Evolutionary conservation across 257 asterid species (phyloP).

Genomic region (Solanum chilense): DNA sequence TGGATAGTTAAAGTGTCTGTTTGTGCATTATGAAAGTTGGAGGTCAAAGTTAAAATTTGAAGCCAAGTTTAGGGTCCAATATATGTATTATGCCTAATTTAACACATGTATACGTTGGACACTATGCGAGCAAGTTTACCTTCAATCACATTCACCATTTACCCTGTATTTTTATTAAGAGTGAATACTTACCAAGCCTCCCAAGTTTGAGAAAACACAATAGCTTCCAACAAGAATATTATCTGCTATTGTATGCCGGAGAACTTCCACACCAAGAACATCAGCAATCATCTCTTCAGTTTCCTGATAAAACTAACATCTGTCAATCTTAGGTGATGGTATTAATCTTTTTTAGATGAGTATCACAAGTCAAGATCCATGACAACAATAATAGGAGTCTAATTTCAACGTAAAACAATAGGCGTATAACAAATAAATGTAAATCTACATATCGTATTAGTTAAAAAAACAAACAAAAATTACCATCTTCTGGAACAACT

Average conservation of each 20-base stretch:
- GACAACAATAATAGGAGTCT: not conserved
- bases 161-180: not conserved
- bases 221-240: constrained; percentile 77
- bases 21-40: too few relatives aligned
- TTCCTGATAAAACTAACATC: constrained; percentile 29
- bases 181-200: constrained; percentile 69
- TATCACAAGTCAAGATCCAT: not conserved
- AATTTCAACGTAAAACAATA: not conserved
- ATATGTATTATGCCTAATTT: too few relatives aligned
- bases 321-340: not conserved
- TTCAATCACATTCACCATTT: not conserved
- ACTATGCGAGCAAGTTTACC: not conserved
- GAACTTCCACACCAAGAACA: constrained; percentile 82
- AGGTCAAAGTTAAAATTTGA: too few relatives aligned
- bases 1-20: too few relatives aligned
- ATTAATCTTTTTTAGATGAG: not conserved
- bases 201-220: constrained; percentile 65
- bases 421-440: not conserved
- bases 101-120: not conserved
- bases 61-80: too few relatives aligned
- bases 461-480: not conserved
- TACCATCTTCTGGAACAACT: not conserved
- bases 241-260: constrained; percentile 68
- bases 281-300: constrained; percentile 87
- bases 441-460: not conserved